Base-by-base conservation (phyloP, 2,329 filamentous ascomycete species). In the Diaporthe humulicola region DNA sequence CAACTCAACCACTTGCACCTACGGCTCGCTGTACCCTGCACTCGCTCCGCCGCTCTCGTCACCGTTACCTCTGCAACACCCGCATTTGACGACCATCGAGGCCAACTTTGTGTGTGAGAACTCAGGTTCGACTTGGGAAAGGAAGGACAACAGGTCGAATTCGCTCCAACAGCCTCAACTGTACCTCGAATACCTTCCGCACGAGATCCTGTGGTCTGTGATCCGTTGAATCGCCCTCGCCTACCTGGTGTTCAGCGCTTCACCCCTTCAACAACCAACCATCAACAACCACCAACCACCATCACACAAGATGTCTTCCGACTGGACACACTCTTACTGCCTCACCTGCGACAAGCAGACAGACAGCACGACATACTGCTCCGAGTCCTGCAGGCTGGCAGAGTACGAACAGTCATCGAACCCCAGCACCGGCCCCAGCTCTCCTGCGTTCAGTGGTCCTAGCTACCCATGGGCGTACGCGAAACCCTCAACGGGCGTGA, bases 321-420 rank as follows among this genome's bases (percentile, higher is more conserved):
- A 90, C 79, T 98, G 96, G 95, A 94, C 94, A 80, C 94, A 94
- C 84, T 93, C 97, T 85, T 98, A 95, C 90, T 98, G 96, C 89
- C 92, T 98, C 80, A 92, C 94, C 87, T 98, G 96, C 88, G 96
- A 98, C 87, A 93, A 93, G 86, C 94, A 97, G 86, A 95, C 94
- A 76, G 90, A 94, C 78, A 92, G 92, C 73, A 92, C 92, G 76
- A 92, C 94, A 78, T 98, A 98, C 89, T 98, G 96, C 89, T 98
- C 95, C 61, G 95, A 98, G 86, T 91, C 94, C 40, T 98, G 96
- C 89, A 91, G 95, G 78, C 88, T 98, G 58, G 93, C 94, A 78
- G 96, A 98, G 85, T 92, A 96, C 80, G 95, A 98, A 85, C 92
- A 90, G 50, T 89, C 88, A 17, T 85, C 86, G 22, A 85, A 87